Evolutionary conservation across 306 rosid species (phyloP).

Genomic region (Trichosanthes cucumerina): DNA sequence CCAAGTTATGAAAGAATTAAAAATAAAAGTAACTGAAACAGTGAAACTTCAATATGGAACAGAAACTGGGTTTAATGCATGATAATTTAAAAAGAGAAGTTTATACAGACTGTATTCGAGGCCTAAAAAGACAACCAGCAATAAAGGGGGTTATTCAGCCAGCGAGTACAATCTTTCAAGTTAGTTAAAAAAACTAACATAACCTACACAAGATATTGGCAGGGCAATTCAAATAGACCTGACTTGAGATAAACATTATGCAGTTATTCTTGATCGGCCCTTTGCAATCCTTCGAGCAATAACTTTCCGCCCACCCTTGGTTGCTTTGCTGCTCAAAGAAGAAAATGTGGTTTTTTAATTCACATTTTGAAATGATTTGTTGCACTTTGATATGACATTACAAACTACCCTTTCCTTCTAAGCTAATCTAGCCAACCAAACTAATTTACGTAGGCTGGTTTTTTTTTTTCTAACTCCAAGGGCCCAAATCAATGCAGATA

Average conservation of each 20-base stretch:
- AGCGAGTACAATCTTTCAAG: neutral
- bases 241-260: slow-evolving; percentile 30
- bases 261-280: slow-evolving; percentile 81
- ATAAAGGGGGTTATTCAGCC: neutral
- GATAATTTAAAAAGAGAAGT: neutral
- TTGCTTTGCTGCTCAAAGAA: slow-evolving; percentile 70
- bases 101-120: neutral
- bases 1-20: neutral
- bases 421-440: neutral
- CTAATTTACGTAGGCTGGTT: neutral
- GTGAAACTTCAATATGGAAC: neutral
- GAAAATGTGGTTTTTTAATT: slow-evolving; percentile 7
- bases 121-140: neutral
- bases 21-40: neutral
- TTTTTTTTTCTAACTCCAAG: neutral
- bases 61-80: neutral
- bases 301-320: slow-evolving; percentile 86
- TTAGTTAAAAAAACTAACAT: neutral
- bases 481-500: neutral
- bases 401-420: neutral
- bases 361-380: neutral
- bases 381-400: neutral
- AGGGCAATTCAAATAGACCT: neutral
- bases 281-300: slow-evolving; percentile 88
- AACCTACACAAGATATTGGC: neutral